A percentile compares a stretch with the other conserved stretches of the same genome.
Conservation (phyloP, 1,284 basidiomycete genomes). For the Trametes pubescens region DNA sequence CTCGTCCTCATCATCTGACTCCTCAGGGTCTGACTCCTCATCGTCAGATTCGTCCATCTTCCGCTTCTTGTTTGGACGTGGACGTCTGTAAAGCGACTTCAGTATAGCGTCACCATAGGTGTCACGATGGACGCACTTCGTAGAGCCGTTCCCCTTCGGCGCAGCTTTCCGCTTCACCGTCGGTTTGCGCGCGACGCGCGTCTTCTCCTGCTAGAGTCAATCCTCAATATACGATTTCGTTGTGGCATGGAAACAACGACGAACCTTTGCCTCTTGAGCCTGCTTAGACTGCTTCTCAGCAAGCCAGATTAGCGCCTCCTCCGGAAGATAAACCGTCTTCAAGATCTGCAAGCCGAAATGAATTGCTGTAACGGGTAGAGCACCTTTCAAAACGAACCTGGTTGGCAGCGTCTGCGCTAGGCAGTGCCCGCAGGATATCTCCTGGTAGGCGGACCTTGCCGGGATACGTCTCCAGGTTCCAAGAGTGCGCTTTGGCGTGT, state of each 20-base stretch:
- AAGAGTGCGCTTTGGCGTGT: constrained; percentile 70
- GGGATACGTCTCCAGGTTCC: constrained; percentile 84
- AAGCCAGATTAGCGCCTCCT: constrained; percentile 64
- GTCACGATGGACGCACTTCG: constrained; percentile 48
- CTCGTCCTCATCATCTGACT: constrained; percentile 41
- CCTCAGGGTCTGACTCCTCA: constrained; percentile 41
- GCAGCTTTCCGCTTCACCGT: constrained; percentile 52
- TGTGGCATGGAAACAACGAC: neutral
- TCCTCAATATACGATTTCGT: neutral
- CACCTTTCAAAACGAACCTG: constrained; percentile 52
- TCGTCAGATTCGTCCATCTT: constrained; percentile 48
- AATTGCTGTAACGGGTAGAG: no score
- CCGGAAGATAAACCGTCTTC: constrained; percentile 71
- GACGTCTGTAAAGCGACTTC: constrained; percentile 31
- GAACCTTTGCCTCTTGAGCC: constrained; percentile 37
- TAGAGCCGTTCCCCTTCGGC: constrained; percentile 47
- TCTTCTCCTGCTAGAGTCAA: constrained; percentile 40
- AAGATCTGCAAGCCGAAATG: constrained; percentile 54
- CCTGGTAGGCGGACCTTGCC: constrained; percentile 82
- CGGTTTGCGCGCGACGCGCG: constrained; percentile 42
- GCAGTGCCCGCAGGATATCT: constrained; percentile 81
- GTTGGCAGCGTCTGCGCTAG: constrained; percentile 67
- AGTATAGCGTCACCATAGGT: neutral
- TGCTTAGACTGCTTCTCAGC: constrained; percentile 46
- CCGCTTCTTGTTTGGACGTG: constrained; percentile 44